phyloP scores from a whole-genome alignment of 1,284 basidiomycete species.

The Ganoderma lingzhi region DNA sequence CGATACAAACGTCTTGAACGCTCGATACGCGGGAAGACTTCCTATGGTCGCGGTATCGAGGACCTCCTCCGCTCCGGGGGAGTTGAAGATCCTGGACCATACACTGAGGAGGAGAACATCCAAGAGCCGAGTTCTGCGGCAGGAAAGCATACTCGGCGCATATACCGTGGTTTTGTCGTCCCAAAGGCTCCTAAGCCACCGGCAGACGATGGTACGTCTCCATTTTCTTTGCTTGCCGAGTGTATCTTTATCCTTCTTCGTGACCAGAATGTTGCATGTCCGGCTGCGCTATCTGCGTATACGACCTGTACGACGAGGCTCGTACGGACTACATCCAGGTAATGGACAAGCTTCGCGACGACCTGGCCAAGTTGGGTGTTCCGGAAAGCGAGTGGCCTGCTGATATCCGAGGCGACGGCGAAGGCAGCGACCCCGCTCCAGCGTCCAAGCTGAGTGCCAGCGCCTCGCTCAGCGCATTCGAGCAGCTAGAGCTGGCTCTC shows the following conservation, averaged over 20 bases:
- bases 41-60: slow-evolving; percentile 44
- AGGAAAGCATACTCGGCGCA: slow-evolving; percentile 31
- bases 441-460: slow-evolving; percentile 41
- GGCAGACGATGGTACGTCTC: slow-evolving; percentile 65
- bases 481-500: slow-evolving; percentile 68
- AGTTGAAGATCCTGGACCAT: slow-evolving; percentile 20
- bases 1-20: slow-evolving; percentile 65
- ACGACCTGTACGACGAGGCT: slow-evolving; percentile 86
- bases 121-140: slow-evolving; percentile 15
- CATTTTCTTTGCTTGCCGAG: neutral
- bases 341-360: slow-evolving; percentile 57
- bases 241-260: neutral
- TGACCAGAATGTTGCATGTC: slow-evolving; percentile 89
- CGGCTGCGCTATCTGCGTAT: slow-evolving; percentile 88
- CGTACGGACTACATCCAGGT: slow-evolving; percentile 70
- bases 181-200: slow-evolving; percentile 69
- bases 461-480: slow-evolving; percentile 63
- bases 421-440: slow-evolving; percentile 21
- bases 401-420: slow-evolving; percentile 41
- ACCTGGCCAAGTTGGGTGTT: slow-evolving; percentile 58
- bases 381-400: slow-evolving; percentile 74
- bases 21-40: slow-evolving; percentile 55
- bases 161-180: slow-evolving; percentile 63
- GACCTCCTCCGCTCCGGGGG: slow-evolving; percentile 30
- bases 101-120: slow-evolving; percentile 16